These are phyloP conservation scores for Volvox africanus DNA, from an alignment of 139 green algal genomes.

Conservation along the genomic window DNA sequence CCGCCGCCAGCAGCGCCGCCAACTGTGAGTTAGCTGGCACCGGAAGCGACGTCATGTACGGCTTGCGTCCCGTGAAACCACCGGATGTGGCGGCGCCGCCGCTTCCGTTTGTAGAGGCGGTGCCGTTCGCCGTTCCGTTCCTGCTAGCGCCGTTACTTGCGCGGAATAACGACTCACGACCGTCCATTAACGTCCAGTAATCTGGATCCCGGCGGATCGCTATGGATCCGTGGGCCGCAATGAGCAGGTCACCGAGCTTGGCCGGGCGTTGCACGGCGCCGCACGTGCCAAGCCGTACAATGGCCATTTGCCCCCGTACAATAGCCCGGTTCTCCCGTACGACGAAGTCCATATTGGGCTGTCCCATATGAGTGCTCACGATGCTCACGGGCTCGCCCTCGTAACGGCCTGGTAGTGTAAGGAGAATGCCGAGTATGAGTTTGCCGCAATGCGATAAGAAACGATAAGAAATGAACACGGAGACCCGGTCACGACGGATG, in stretches of 20 bases:
- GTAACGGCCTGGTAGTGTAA: slow-evolving; percentile 64
- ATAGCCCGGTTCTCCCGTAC: slow-evolving; percentile 48
- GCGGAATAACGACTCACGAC: background rate
- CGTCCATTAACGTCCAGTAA: slow-evolving; percentile 37
- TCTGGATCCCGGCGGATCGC: slow-evolving; percentile 53
- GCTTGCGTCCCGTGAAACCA: background rate
- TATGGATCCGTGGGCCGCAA: slow-evolving; percentile 70
- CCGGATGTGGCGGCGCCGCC: background rate
- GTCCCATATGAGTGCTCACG: slow-evolving; percentile 82
- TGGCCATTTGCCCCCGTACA: slow-evolving; percentile 69
- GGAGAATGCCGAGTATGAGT: too few relatives aligned
- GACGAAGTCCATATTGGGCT: slow-evolving; percentile 76
- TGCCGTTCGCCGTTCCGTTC: background rate
- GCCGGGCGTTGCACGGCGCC: slow-evolving; percentile 75
- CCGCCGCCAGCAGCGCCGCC: slow-evolving; percentile 50
- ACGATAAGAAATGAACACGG: too few relatives aligned
- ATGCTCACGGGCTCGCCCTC: slow-evolving; percentile 74
- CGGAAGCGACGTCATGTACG: slow-evolving; percentile 62
- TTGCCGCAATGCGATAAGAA: too few relatives aligned
- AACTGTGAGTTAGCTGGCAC: slow-evolving; percentile 68
- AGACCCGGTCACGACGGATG: too few relatives aligned
- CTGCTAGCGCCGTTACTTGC: background rate
- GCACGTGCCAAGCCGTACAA: slow-evolving; percentile 84
- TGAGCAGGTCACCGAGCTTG: slow-evolving; percentile 73
- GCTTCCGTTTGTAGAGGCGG: background rate